Evolutionary conservation across 495 filamentous ascomycete species (phyloP).

Genomic region (Gamarada debralockiae): DNA sequence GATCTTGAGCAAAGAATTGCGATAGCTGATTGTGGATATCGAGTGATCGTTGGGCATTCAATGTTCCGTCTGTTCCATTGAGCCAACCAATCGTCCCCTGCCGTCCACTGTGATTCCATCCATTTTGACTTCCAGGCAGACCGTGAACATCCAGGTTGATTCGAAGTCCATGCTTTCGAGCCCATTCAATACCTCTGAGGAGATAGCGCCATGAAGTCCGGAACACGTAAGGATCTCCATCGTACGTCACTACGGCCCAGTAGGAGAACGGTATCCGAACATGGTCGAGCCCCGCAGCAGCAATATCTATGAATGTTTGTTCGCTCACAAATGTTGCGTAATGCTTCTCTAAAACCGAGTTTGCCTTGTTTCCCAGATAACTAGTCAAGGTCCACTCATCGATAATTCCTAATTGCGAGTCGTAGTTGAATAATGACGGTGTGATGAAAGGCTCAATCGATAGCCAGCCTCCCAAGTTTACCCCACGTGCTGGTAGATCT

Average conservation of each 20-base stretch:
- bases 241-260: slow-evolving; percentile 87
- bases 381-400: slow-evolving; percentile 83
- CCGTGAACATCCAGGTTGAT: slow-evolving; percentile 94
- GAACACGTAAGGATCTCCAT: slow-evolving; percentile 82
- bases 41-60: slow-evolving; percentile 72
- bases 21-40: slow-evolving; percentile 78
- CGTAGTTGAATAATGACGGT: slow-evolving; percentile 83
- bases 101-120: slow-evolving; percentile 84
- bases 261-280: slow-evolving; percentile 93
- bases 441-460: slow-evolving; percentile 93
- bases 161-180: slow-evolving; percentile 86
- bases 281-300: slow-evolving; percentile 88
- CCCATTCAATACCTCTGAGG: slow-evolving; percentile 86
- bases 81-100: slow-evolving; percentile 73
- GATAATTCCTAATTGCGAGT: slow-evolving; percentile 57
- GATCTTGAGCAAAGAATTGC: slow-evolving; percentile 78
- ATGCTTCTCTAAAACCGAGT: slow-evolving; percentile 74
- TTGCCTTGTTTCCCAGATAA: slow-evolving; percentile 61
- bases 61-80: slow-evolving; percentile 63
- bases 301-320: slow-evolving; percentile 78
- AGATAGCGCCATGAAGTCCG: slow-evolving; percentile 93
- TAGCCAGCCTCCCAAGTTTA: slow-evolving; percentile 95
- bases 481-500: slow-evolving; percentile 73
- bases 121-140: slow-evolving; percentile 80
- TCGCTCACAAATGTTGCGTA: slow-evolving; percentile 86